Base-by-base conservation (phyloP, 116 monocot genomes). In the Dioscorea cayenensis region DNA sequence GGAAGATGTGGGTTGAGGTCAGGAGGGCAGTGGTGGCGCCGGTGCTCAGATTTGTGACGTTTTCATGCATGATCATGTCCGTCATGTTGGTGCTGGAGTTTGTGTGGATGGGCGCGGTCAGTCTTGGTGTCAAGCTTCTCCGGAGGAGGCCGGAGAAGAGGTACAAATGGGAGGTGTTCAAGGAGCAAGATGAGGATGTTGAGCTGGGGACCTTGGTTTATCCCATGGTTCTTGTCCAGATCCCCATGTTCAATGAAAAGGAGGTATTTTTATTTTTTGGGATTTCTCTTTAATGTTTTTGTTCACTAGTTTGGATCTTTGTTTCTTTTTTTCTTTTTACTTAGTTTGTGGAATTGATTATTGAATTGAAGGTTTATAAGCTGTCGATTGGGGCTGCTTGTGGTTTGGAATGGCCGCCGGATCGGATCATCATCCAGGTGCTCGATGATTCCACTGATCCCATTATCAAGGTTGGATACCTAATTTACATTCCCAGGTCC, bases 361-460 rank as follows among this genome's bases (percentile, higher is more conserved):
- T 51, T 16, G 55, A 2, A 16, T 25, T 23, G 28, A 60, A 89
- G 89, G 89, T 90, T 14, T 90, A 90, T 63, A 77, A 81, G 72
- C 76, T 86, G 13, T 90, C 89, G 11, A 90, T 90, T 22, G 86
- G 78, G 21, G 89, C 86, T 6, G 78, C 81, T 8, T 86, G 89
- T 51, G 73, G 72, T 6, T 61, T 90, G 5, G 60, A 35, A 4
- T 90, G 89, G 89, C 89, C 89, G 17, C 9, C 67, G 28, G 81
- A 90, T 49, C 73, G 86, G 68, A 75, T 90, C 22, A 70, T 86
- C 61, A 77, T 90, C 49, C 89, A 90, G 37, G 86, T 90, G 69
- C 89, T 90, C 11, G 89, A 90, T 36, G 86, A 90, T 66, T 90
- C 89, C 7, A 90, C 89, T 12, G 86, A 90, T 50, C 76, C 65